A percentile compares a stretch with the other conserved stretches of the same genome.
These are phyloP conservation scores for Cephalotrichum gorgonifer DNA, from an alignment of 2,329 filamentous ascomycete species.

Conservation along the genomic window DNA sequence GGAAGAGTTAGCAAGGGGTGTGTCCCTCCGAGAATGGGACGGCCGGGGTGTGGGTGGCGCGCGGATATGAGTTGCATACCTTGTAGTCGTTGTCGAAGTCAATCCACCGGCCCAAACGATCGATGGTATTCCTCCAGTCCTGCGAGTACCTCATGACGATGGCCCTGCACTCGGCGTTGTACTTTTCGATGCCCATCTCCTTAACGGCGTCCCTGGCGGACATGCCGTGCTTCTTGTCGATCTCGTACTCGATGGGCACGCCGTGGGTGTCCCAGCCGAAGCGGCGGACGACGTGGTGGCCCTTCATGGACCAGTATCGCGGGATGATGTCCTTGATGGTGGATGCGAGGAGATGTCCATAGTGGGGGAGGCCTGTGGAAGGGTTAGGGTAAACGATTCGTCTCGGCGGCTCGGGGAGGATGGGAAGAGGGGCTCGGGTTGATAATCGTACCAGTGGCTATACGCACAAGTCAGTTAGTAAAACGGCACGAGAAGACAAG, in stretches of 20 bases:
- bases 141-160: constrained; percentile 78
- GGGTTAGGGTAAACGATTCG: background rate
- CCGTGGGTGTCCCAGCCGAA: constrained; percentile 88
- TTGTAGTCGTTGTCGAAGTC: constrained; percentile 77
- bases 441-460: background rate
- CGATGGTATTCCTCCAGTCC: constrained; percentile 73
- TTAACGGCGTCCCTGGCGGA: constrained; percentile 70
- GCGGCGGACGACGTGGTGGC: constrained; percentile 71
- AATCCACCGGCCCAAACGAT: constrained; percentile 63
- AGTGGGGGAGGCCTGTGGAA: constrained; percentile 13
- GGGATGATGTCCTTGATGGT: constrained; percentile 92
- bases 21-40: no score
- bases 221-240: constrained; percentile 81
- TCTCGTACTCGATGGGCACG: constrained; percentile 82
- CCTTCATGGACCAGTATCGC: constrained; percentile 87
- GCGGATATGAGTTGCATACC: no score
- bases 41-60: background rate
- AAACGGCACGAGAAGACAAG: background rate
- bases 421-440: background rate
- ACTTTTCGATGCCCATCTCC: constrained; percentile 69
- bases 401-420: background rate
- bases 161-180: constrained; percentile 74
- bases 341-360: constrained; percentile 63
- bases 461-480: background rate
- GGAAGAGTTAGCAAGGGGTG: constrained; percentile 1